phyloP scores from a whole-genome alignment of 176 grass and related monocot species.

The Rhipidocladum racemiflorum region DNA sequence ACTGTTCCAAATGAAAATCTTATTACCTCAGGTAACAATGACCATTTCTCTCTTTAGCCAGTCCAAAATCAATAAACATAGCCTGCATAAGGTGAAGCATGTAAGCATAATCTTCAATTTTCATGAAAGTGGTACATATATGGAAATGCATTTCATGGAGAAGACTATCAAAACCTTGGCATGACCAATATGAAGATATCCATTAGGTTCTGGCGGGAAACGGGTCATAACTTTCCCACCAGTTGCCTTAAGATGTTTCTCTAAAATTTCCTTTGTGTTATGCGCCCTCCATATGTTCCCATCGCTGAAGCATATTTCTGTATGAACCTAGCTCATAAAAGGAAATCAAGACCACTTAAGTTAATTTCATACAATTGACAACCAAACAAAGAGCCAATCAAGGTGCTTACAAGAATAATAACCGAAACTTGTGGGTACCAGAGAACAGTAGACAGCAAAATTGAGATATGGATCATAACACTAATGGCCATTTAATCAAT shows the following conservation, averaged over 20 bases:
- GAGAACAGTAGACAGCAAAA: neutral
- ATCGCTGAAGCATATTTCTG: constrained; percentile 90
- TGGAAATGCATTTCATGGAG: constrained; percentile 5
- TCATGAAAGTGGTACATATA: constrained; percentile 16
- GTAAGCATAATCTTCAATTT: constrained; percentile 32
- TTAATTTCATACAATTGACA: constrained; percentile 11
- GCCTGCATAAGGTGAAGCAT: constrained; percentile 59
- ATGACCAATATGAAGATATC: constrained; percentile 96
- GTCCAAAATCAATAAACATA: constrained; percentile 98
- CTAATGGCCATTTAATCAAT: neutral
- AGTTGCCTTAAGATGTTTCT: constrained; percentile 86
- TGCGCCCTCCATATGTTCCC: constrained; percentile 91
- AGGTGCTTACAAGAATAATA: neutral
- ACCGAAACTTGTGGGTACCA: neutral
- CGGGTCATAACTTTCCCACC: constrained; percentile 97
- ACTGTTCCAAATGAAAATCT: constrained; percentile 1
- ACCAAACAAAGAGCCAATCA: constrained; percentile 9
- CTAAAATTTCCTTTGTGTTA: constrained; percentile 76
- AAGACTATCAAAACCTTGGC: constrained; percentile 67
- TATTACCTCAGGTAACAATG: constrained; percentile 89
- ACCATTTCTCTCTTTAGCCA: constrained; percentile 89
- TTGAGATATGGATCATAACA: neutral
- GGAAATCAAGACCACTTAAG: constrained; percentile 6
- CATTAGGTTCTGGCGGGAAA: constrained; percentile 97
- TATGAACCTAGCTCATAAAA: constrained; percentile 64